Evolutionary conservation across 345 rosid genomes (phyloP).

Genomic region (Noccaea bulbosa): DNA sequence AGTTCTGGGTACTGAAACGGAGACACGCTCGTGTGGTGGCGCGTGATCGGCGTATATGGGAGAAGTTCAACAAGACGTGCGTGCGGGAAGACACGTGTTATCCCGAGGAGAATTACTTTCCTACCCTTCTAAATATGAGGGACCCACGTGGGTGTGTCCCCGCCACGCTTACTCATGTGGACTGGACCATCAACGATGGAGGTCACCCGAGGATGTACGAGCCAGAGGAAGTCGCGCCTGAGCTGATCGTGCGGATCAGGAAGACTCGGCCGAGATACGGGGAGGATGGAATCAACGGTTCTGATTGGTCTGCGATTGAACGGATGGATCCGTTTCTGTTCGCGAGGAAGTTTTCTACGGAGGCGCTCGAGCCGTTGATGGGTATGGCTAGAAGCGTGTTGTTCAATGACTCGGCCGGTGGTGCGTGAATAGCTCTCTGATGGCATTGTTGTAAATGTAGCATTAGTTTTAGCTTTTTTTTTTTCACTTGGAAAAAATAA

Average conservation of each 20-base stretch:
- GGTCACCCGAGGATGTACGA: constrained; percentile 76
- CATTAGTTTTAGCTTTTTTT: background rate
- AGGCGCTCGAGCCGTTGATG: constrained; percentile 49
- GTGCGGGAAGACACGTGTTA: constrained; percentile 57
- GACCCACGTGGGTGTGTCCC: constrained; percentile 64
- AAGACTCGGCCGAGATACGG: constrained; percentile 58
- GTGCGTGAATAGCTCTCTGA: background rate
- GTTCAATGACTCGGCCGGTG: constrained; percentile 52
- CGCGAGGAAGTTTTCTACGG: constrained; percentile 67
- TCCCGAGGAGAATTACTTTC: constrained; percentile 77
- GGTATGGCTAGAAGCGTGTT: constrained; percentile 54
- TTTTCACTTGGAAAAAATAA: constrained; percentile 3
- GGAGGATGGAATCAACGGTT: constrained; percentile 50
- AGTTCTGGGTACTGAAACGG: constrained; percentile 80
- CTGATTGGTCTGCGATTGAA: constrained; percentile 40
- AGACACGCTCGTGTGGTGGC: constrained; percentile 70
- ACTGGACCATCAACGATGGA: constrained; percentile 54
- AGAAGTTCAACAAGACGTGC: constrained; percentile 66
- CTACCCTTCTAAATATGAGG: constrained; percentile 66
- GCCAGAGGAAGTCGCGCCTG: constrained; percentile 57
- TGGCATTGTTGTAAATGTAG: constrained; percentile 48
- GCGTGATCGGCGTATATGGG: constrained; percentile 60
- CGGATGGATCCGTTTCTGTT: constrained; percentile 62
- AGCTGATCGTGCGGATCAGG: constrained; percentile 51
- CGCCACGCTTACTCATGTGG: constrained; percentile 80